Evolutionary conservation across 129 eudicot species (phyloP), one percentile per base, ranked within the genome.

Genomic region (Saposhnikovia divaricata): DNA sequence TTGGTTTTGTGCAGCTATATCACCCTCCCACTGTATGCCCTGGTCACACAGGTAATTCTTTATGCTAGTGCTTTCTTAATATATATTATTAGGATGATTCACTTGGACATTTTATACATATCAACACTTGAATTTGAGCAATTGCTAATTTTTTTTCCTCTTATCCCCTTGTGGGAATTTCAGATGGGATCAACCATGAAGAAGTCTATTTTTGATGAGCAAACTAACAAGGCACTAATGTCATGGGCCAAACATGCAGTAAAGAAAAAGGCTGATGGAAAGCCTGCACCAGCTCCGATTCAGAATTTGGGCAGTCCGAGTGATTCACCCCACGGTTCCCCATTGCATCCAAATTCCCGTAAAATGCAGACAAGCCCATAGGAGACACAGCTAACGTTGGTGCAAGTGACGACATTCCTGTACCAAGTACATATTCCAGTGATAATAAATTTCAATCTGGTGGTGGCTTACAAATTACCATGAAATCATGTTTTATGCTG

Each of bases 181-280:
- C 85, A 94, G 98, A 96, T 96, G 99, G 99, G 99, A 78, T 92
- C 99, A 75, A 87, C 89, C 44, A 96, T 96, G 98, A 96, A 96
- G 84, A 87, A 80, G 85, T 90, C 97, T 13, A 92, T 96, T 0
- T 96, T 96, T 46, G 99, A 96, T 27, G 97, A 92, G 27, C 93
- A 96, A 85, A 96, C 99, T 19, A 86, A 91, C 21, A 92, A 92
- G 81, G 91, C 93, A 44, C 83, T 96, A 14, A 85, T 77, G 93
- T 87, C 80, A 34, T 96, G 99, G 99, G 95, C 89, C 77, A 87
- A 87, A 77, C 87, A 89, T 15, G 97, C 93, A 0, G 51, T 82
- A 37, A 87, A 89, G 87, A 83, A 76, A 68, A 83, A 72, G 34
- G 27, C 48, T 40, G 88, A 76, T 23, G 83, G 74, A 25, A 74